Base-by-base conservation (phyloP, 139 green algal genomes). In the Desmodesmus armatus region DNA sequence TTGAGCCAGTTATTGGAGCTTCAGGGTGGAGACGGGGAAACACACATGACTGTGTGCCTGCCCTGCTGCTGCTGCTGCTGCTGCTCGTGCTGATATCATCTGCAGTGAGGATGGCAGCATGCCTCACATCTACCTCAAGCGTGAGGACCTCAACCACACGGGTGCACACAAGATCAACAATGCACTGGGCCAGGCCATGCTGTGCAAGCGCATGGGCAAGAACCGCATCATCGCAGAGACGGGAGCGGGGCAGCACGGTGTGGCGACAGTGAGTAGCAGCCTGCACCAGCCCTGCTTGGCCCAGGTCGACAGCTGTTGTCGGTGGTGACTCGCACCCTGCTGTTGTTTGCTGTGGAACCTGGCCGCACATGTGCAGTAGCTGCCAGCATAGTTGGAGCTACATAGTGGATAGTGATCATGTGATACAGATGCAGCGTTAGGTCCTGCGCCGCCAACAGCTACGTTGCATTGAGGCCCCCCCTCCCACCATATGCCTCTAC, bases 151-250 rank as follows among this genome's bases (percentile, higher is more conserved):
- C 29, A 99, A 99, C 89, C 97, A 99, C 93, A 99, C 97, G 0
- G 97, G 97, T 33, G 97, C 97, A 1, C 97, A 99, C 89, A 99
- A 99, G 91, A 99, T 99, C 91, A 99, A 99, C 93, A 99, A 99
- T 90, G 97, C 96, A 1, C 89, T 99, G 13, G 97, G 97, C 0
- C 97, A 99, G 91, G 96, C 93, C 21, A 85, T 99, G 80, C 91
- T 99, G 76, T 98, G 94, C 93, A 94, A 96, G 85, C 92, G 94
- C 39, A 96, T 99, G 93, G 92, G 92, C 74, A 99, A 99, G 92
- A 90, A 97, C 87, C 93, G 97, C 82, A 98, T 99, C 88, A 99
- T 99, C 73, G 97, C 97, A 21, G 97, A 99, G 92, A 99, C 97
- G 5, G 97, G 97, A 11, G 97, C 97, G 13, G 97, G 97, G 3